These are phyloP conservation scores for Betula pendula DNA, from an alignment of 306 rosid species.

Conservation along the genomic window DNA sequence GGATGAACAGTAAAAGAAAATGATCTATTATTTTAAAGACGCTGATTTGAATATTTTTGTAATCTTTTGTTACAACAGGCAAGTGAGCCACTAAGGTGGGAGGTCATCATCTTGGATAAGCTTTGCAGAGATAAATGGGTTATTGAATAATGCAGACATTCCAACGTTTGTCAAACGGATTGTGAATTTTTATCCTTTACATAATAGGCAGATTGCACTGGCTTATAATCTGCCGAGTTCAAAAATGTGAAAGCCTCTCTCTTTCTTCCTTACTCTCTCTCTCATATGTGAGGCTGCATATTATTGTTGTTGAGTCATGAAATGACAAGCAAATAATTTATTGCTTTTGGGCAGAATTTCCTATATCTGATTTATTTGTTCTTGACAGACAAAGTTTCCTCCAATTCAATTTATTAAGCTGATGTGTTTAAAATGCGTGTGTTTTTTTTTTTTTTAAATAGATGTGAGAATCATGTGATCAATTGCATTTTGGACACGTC, in stretches of 20 bases:
- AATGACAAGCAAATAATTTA: not conserved
- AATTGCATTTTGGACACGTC: too few species aligned
- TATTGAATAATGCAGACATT: not conserved
- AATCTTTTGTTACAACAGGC: constrained; percentile 16
- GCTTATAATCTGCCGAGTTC: not conserved
- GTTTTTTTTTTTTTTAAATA: too few species aligned
- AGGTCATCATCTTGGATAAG: not conserved
- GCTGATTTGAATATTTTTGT: not conserved
- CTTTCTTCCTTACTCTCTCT: too few species aligned
- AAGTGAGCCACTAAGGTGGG: not conserved
- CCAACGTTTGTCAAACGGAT: not conserved
- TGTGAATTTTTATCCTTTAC: not conserved
- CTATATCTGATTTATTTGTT: not conserved
- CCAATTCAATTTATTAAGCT: too few species aligned
- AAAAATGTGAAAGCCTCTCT: not conserved
- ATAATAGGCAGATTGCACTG: not conserved
- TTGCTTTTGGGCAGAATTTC: not conserved
- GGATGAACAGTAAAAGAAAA: not conserved
- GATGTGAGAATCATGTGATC: too few species aligned
- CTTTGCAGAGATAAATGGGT: not conserved
- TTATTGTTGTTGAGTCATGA: not conserved
- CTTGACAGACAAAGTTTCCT: too few species aligned
- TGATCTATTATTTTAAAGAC: too few species aligned
- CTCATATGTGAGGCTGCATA: not conserved
- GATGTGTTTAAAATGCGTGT: too few species aligned